phyloP scores from a whole-genome alignment of 2,329 filamentous ascomycete genomes.

The Truncatella angustata region DNA sequence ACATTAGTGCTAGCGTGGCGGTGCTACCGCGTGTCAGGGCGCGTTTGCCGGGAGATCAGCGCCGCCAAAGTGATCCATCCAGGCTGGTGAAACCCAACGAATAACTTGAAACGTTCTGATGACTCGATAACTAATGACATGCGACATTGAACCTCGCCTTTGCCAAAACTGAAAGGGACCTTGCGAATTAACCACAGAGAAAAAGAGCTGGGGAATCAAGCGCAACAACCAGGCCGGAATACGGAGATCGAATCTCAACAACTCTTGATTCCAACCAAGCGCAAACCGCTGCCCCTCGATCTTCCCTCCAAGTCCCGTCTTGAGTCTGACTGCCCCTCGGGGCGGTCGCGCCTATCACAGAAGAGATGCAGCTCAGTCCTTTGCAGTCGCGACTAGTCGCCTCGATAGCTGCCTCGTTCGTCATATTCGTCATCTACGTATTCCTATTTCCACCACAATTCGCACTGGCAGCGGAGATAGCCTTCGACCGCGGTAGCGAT shows the following conservation, averaged over 20 bases:
- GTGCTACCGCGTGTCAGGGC: background rate
- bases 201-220: no score
- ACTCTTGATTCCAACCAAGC: background rate
- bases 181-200: no score
- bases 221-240: no score
- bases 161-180: no score
- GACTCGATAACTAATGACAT: no score
- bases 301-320: background rate
- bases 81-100: slow-evolving; percentile 13
- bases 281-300: background rate
- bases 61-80: background rate
- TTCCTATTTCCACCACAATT: slow-evolving; percentile 57
- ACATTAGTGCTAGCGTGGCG: background rate
- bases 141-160: no score
- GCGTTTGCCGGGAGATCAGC: background rate
- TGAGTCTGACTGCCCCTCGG: slow-evolving; percentile 29
- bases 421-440: slow-evolving; percentile 61
- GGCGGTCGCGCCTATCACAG: slow-evolving; percentile 37
- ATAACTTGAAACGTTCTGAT: slow-evolving; percentile 1
- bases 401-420: slow-evolving; percentile 59
- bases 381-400: slow-evolving; percentile 71
- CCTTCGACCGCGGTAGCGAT: slow-evolving; percentile 10
- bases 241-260: no score
- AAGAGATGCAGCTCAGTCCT: slow-evolving; percentile 58
- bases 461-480: slow-evolving; percentile 59